These are phyloP conservation scores for Apophysomyces trapeziformis DNA, from an alignment of 371 early-diverging fungal species.

Conservation along the genomic window DNA sequence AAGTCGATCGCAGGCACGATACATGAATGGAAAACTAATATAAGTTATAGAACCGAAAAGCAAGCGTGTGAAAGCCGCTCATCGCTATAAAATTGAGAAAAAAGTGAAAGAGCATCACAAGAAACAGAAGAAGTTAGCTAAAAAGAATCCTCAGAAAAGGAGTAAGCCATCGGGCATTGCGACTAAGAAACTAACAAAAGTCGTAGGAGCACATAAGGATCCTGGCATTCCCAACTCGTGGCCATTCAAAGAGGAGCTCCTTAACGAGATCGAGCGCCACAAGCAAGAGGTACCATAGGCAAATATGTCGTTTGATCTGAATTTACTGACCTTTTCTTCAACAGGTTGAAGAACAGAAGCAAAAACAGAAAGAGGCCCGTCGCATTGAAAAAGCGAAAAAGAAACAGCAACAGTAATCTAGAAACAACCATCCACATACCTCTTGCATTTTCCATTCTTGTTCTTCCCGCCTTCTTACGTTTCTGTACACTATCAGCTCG, in stretches of 20 bases:
- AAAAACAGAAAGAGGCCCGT: conserved; percentile 23
- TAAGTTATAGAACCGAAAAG: conserved; percentile 40
- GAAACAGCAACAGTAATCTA: conserved; percentile 9
- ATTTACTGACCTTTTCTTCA: not conserved
- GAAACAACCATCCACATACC: not conserved
- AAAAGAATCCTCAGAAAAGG: conserved; percentile 62
- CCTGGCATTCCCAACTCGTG: conserved; percentile 59
- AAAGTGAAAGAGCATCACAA: conserved; percentile 78
- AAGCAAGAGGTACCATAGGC: conserved; percentile 34
- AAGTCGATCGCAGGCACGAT: not conserved
- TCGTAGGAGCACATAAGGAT: conserved; percentile 47
- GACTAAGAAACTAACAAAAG: not conserved
- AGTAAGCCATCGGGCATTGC: conserved; percentile 35
- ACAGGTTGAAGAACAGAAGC: conserved; percentile 34
- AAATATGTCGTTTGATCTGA: conserved; percentile 10
- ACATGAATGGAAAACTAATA: not conserved
- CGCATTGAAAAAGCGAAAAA: conserved; percentile 28
- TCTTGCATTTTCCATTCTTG: not conserved
- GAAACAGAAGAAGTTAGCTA: conserved; percentile 74
- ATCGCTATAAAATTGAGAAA: conserved; percentile 77
- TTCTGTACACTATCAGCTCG: not conserved
- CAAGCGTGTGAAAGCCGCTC: conserved; percentile 72
- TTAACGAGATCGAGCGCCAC: conserved; percentile 56
- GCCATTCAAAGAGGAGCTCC: conserved; percentile 57
- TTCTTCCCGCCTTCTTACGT: not conserved